phyloP scores from a whole-genome alignment of 2,329 filamentous ascomycete genomes.

The Parastagonospora avenae region DNA sequence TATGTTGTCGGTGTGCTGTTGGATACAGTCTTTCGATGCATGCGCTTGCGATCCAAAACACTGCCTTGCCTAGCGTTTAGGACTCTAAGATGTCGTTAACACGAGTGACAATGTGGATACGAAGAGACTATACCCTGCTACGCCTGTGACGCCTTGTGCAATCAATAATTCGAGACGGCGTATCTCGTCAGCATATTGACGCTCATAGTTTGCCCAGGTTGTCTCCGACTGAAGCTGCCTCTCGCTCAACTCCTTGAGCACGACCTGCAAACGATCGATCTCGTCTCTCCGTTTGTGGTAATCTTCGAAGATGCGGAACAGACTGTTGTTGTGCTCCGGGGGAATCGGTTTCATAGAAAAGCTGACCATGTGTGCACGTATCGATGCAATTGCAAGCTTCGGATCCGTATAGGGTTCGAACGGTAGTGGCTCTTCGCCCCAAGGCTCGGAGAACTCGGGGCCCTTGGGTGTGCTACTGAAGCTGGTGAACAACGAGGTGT shows the following conservation, averaged over 20 bases:
- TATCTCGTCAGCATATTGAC: slow-evolving; percentile 49
- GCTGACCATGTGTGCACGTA: slow-evolving; percentile 32
- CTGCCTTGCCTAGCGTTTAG: slow-evolving; percentile 50
- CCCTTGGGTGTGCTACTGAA: slow-evolving; percentile 26
- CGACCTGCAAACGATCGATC: slow-evolving; percentile 34
- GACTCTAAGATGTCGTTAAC: slow-evolving; percentile 30
- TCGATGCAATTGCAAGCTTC: slow-evolving; percentile 26
- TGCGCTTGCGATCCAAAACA: slow-evolving; percentile 40
- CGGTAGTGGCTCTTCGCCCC: slow-evolving; percentile 25
- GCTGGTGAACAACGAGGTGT: slow-evolving; percentile 43
- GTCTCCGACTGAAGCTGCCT: slow-evolving; percentile 35
- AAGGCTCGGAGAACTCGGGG: slow-evolving; percentile 32
- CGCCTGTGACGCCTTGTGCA: slow-evolving; percentile 47
- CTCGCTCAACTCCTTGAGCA: slow-evolving; percentile 33
- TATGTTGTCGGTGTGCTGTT: slow-evolving; percentile 10
- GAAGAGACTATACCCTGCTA: slow-evolving; percentile 38
- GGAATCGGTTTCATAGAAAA: slow-evolving; percentile 30
- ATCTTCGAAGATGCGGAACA: slow-evolving; percentile 52
- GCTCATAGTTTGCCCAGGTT: slow-evolving; percentile 40
- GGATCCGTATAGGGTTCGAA: slow-evolving; percentile 31
- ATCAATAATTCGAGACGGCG: slow-evolving; percentile 53
- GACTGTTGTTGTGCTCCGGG: slow-evolving; percentile 40
- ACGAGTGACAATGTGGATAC: neutral
- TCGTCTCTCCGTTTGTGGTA: slow-evolving; percentile 45
- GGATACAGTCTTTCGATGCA: slow-evolving; percentile 22